Percentiles rank a stretch among this genome's conserved stretches.
Conservation (phyloP, 768 basidiomycete species). For the Podaxis sp. region DNA sequence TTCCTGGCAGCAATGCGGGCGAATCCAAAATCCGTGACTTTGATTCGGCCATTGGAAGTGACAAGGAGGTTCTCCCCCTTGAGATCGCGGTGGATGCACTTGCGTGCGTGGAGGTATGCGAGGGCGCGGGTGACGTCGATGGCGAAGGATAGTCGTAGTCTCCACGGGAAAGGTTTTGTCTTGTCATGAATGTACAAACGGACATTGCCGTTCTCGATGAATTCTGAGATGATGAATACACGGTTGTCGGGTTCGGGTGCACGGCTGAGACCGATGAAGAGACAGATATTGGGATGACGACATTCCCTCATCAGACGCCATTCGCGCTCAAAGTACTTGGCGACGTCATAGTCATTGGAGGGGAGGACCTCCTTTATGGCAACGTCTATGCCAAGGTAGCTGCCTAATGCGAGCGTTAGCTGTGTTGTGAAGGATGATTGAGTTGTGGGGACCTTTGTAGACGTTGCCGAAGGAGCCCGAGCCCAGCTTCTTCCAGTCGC, state of each 20-base stretch:
- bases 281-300: constrained; percentile 89
- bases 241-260: constrained; percentile 77
- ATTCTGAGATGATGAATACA: constrained; percentile 95
- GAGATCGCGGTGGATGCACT: constrained; percentile 86
- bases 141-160: constrained; percentile 90
- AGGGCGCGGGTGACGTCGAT: constrained; percentile 92
- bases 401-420: constrained; percentile 44
- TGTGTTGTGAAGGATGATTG: neutral
- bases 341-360: constrained; percentile 88
- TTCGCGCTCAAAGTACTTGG: constrained; percentile 98
- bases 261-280: constrained; percentile 87
- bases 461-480: constrained; percentile 94
- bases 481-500: constrained; percentile 86
- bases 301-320: constrained; percentile 98
- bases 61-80: constrained; percentile 98
- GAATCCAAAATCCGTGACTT: constrained; percentile 99
- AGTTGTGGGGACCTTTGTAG: constrained; percentile 61
- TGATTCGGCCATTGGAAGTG: constrained; percentile 90
- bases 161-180: constrained; percentile 85
- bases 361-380: constrained; percentile 97
- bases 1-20: constrained; percentile 92
- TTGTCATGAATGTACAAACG: constrained; percentile 89
- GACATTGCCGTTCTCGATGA: constrained; percentile 89
- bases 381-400: constrained; percentile 93
- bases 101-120: constrained; percentile 95